Base-by-base conservation (phyloP, 2,329 filamentous ascomycete genomes). In the Plectosphaerella sp. region DNA sequence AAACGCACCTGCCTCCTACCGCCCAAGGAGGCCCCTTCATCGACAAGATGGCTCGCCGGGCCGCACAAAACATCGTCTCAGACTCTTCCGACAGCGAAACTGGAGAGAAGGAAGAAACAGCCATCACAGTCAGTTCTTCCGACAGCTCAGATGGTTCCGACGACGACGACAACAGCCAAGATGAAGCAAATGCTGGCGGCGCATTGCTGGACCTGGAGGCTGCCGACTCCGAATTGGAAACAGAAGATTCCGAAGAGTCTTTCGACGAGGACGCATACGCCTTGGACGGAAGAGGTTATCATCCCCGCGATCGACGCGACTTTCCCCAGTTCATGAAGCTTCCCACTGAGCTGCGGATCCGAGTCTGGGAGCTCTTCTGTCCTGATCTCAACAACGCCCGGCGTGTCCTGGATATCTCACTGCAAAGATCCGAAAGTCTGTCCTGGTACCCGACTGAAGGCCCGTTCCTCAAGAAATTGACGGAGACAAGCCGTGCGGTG, bases 331-430 rank as follows among this genome's bases (percentile, higher is more conserved):
- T 69, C 35, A 56, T 54, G 20, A 49, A 50, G 7, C 61, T 72
- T 2, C 69, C 69, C 1, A 59, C 62, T 11, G 69, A 72, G 54
- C 55, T 72, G 15, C 64, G 68, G 48, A 51, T 59, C 20, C 63
- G 56, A 20, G 55, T 71, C 48, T 72, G 69, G 69, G 56, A 63
- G 37, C 48, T 58, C 16, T 67, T 65, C 51, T 69, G 68, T 37
- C 61, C 62, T 0, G 64, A 67, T 35, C 54, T 69, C 4, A 47
- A 48, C n/a, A 43, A 49, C 8, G 46, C 52, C 3, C 57, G 65
- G 9, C 65, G 65, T 25, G 59, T 69, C 0, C 59, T 69, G 10
- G 60, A 64, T 8, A 67, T 66, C 14, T 5, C 3, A 22, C 22
- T 22, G 22, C 22, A 22, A 49, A 42, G 8, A 49, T 64, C 14